Percentiles rank a stretch among this genome's conserved stretches.
Evolutionary conservation across 768 basidiomycete species (phyloP).

Genomic region (Boletus coccyginus): DNA sequence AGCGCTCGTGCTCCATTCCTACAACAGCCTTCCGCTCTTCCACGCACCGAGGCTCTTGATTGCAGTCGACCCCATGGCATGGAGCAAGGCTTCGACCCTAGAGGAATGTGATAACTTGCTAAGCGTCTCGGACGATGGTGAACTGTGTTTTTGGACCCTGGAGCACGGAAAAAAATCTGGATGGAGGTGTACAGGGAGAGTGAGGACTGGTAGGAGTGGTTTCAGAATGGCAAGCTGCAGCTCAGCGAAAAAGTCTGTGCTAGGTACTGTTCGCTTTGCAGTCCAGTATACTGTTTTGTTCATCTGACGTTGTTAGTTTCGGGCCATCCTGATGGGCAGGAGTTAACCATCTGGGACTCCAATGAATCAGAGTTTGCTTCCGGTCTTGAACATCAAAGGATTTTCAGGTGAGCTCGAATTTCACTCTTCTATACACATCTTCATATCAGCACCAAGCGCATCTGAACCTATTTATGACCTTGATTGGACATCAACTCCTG

Average conservation of each 20-base stretch:
- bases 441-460: conserved; percentile 15
- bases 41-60: conserved; percentile 52
- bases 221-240: conserved; percentile 80
- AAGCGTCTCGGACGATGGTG: conserved; percentile 73
- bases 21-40: conserved; percentile 51
- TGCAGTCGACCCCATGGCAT: conserved; percentile 87
- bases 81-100: conserved; percentile 52
- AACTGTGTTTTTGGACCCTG: conserved; percentile 84
- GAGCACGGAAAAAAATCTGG: conserved; percentile 36
- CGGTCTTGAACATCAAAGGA: conserved; percentile 73
- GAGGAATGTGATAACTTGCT: conserved; percentile 69
- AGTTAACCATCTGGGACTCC: conserved; percentile 96
- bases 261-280: conserved; percentile 53
- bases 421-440: background rate
- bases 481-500: conserved; percentile 92
- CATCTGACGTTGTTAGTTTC: conserved; percentile 48
- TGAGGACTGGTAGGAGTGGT: conserved; percentile 64
- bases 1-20: conserved; percentile 45
- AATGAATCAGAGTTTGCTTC: conserved; percentile 91
- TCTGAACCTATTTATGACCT: conserved; percentile 73
- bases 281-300: background rate
- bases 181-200: conserved; percentile 72
- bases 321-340: conserved; percentile 55
- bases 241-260: conserved; percentile 86
- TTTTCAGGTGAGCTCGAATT: conserved; percentile 49